A percentile compares a stretch with the other conserved stretches of the same genome.
These are phyloP conservation scores for Canna indica DNA, from an alignment of 176 grass and related monocot species.

Conservation along the genomic window DNA sequence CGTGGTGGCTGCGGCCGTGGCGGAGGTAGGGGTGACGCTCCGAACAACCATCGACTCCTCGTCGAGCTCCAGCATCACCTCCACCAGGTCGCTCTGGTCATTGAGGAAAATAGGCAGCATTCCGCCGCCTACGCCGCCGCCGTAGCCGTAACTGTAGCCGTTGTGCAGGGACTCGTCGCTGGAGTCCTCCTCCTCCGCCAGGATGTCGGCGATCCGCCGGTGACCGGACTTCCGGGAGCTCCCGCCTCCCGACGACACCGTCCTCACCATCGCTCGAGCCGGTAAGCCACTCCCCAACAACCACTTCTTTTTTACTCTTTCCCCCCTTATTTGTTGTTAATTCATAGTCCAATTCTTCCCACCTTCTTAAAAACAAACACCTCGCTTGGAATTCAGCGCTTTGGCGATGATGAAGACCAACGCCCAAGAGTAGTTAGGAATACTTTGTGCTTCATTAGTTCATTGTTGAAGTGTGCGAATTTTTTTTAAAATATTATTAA, in stretches of 20 bases:
- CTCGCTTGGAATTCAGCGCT: slow-evolving; percentile 4
- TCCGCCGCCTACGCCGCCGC: not conserved
- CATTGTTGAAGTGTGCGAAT: slow-evolving; percentile 8
- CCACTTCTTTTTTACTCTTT: not conserved
- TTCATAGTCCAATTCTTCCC: not conserved
- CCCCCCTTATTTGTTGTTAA: not conserved
- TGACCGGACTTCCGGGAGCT: slow-evolving; percentile 11
- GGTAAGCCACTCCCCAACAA: not conserved
- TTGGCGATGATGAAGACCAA: not conserved
- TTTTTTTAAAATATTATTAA: not conserved
- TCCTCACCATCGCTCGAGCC: not conserved
- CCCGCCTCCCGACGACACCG: slow-evolving; percentile 3
- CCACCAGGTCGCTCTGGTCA: slow-evolving; percentile 23
- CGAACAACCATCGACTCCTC: slow-evolving; percentile 25
- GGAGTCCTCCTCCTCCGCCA: slow-evolving; percentile 7
- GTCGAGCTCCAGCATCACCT: slow-evolving; percentile 27
- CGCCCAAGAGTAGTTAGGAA: slow-evolving; percentile 5
- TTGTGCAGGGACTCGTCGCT: slow-evolving; percentile 9
- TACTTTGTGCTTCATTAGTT: too few relatives aligned
- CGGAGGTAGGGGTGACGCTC: slow-evolving; percentile 11
- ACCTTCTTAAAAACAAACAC: slow-evolving; percentile 6
- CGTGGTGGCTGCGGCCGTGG: not conserved
- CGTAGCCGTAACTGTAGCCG: not conserved
- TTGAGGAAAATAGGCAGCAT: slow-evolving; percentile 15
- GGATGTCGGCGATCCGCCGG: slow-evolving; percentile 15